phyloP scores from a whole-genome alignment of 371 early-diverging fungal species.

The Syncephalis fuscata region DNA sequence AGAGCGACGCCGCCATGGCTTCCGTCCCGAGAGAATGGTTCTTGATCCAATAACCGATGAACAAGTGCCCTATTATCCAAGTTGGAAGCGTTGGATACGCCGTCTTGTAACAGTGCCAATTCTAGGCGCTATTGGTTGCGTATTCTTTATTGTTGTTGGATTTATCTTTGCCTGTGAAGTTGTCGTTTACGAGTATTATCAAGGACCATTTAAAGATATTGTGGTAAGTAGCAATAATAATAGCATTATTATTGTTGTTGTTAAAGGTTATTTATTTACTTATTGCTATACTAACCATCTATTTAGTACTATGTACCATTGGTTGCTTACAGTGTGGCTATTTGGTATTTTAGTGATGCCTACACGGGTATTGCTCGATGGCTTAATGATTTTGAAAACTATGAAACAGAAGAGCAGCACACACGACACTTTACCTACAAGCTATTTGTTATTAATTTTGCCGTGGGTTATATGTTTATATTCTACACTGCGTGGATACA shows the following conservation, averaged over 20 bases:
- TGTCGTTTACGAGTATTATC: constrained; percentile 63
- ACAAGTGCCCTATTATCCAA: constrained; percentile 41
- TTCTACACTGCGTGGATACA: constrained; percentile 75
- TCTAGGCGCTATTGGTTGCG: constrained; percentile 34
- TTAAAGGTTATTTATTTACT: neutral
- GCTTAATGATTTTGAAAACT: constrained; percentile 70
- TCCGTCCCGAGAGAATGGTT: constrained; percentile 34
- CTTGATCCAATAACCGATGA: constrained; percentile 61
- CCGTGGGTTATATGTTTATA: constrained; percentile 63
- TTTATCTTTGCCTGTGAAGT: constrained; percentile 58
- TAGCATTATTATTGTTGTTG: too few species aligned
- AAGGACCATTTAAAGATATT: constrained; percentile 44
- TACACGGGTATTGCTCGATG: constrained; percentile 42
- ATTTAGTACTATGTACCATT: constrained; percentile 48
- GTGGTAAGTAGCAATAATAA: too few species aligned
- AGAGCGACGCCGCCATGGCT: constrained; percentile 44
- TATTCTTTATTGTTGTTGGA: constrained; percentile 41
- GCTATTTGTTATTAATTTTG: constrained; percentile 68
- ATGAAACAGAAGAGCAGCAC: constrained; percentile 51
- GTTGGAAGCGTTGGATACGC: constrained; percentile 48
- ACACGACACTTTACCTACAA: constrained; percentile 57
- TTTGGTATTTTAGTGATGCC: constrained; percentile 47
- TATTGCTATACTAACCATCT: neutral
- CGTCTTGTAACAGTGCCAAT: constrained; percentile 38
- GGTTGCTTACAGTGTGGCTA: constrained; percentile 48